Conservation (phyloP, 192 early-diverging fungal species). For the Chytriomyces confervae region DNA sequence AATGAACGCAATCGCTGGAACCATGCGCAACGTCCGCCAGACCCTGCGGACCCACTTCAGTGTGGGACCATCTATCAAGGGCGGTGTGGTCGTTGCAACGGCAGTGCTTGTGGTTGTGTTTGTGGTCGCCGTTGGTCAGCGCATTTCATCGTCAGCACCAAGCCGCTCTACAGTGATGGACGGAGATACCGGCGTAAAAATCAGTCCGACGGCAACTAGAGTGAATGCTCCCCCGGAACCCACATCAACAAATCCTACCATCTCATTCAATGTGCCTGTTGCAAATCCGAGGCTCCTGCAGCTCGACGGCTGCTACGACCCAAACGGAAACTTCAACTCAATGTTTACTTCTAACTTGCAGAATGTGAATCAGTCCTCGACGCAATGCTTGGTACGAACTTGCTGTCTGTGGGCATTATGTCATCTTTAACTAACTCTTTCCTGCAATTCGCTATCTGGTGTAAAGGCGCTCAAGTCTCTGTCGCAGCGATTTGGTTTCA, state of each 20-base stretch:
- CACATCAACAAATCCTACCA: neutral
- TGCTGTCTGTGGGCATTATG: neutral
- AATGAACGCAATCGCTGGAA: too few relatives aligned
- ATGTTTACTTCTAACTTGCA: neutral
- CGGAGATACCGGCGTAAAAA: neutral
- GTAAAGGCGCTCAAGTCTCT: neutral
- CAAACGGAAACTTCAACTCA: neutral
- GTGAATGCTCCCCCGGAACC: neutral
- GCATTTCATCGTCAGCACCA: neutral
- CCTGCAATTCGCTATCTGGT: neutral
- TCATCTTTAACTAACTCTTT: neutral
- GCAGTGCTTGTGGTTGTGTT: too few relatives aligned
- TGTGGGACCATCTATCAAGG: too few relatives aligned
- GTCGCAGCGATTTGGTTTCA: neutral
- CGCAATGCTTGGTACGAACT: neutral
- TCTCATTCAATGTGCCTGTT: neutral
- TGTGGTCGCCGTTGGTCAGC: too few relatives aligned
- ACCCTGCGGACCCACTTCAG: too few relatives aligned
- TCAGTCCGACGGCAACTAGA: neutral
- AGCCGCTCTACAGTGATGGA: neutral
- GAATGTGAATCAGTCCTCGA: neutral
- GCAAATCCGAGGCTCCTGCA: neutral
- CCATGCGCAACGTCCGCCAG: too few relatives aligned
- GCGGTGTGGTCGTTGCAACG: too few relatives aligned
- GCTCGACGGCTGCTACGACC: conserved; percentile 1